Evolutionary conservation across 768 basidiomycete genomes (phyloP), one percentile per base, ranked within the genome.

Genomic region (Russula brevipes): DNA sequence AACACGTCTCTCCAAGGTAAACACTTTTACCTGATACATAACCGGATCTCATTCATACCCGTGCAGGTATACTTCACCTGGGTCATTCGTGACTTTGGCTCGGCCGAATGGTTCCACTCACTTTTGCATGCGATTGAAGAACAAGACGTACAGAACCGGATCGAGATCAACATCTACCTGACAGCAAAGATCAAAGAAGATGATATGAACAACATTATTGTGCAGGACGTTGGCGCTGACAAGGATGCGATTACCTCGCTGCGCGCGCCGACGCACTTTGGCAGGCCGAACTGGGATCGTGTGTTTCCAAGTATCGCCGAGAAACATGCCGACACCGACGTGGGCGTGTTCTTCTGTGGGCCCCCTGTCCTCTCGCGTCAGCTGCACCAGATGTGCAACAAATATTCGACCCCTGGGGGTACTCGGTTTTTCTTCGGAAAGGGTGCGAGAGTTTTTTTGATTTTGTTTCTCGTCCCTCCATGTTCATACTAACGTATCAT

Each of bases 341-440:
- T 91, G 58, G 94, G 94, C 56, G 93, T 96, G 72, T 91, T 93
- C 79, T 96, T 92, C 82, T 96, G 94, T 70, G 94, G 94, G 14
- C 92, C 93, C 3, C 66, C 85, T 0, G 82, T 79, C 10, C 74
- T 94, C 47, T 90, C 89, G 33, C 84, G 75, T 70, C 79, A 81
- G 67, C 79, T 97, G 19, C 91, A 94, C 72, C 73, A 79, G 58
- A 87, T 87, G 85, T 85, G 79, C 66, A 96, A 94, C 81, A 90
- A 90, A 75, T 91, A 90, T 75, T 93, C 92, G 17, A 79, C 80
- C 44, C 84, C 89, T 17, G 81, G 82, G 39, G 83, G 85, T n/a
- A 89, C 90, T 1, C 78, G 88, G 58, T 96, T 95, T 82, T 90
- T 89, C 81, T 96, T 88, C 66, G 91, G 92, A 52, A 95, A 95